A percentile compares a stretch with the other conserved stretches of the same genome.
Evolutionary conservation across 345 rosid genomes (phyloP).

Genomic region (Pistacia vera): DNA sequence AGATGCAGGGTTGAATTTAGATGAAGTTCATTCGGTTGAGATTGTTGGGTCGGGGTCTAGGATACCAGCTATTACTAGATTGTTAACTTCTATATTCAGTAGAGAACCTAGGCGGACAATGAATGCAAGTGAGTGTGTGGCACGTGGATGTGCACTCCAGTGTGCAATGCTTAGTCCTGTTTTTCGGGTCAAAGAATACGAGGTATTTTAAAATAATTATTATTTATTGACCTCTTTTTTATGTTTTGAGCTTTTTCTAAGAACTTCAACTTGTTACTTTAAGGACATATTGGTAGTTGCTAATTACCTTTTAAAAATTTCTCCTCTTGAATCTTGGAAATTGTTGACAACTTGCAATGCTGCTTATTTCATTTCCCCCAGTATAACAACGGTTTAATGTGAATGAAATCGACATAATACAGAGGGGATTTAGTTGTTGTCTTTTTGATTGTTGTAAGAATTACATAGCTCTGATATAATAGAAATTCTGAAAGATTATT

Average conservation of each 20-base stretch:
- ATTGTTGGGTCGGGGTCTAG: constrained; percentile 71
- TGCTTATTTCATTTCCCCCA: neutral
- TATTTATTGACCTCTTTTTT: neutral
- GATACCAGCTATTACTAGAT: constrained; percentile 52
- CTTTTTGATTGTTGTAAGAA: neutral
- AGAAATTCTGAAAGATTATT: neutral
- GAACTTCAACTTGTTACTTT: neutral
- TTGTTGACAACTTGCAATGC: neutral
- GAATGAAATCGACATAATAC: neutral
- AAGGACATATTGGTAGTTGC: neutral
- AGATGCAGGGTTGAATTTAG: constrained; percentile 43
- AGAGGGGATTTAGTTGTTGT: neutral
- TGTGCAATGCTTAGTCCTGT: constrained; percentile 69
- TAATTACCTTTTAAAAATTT: neutral
- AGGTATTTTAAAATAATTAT: constrained; percentile 35
- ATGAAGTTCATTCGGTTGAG: constrained; percentile 53
- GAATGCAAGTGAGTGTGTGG: constrained; percentile 68
- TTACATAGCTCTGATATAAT: neutral
- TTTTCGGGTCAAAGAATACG: constrained; percentile 62
- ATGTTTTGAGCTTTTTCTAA: neutral
- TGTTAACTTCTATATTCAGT: constrained; percentile 47
- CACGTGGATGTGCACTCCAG: constrained; percentile 70
- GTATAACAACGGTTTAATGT: neutral
- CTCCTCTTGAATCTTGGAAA: neutral
- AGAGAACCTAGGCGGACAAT: constrained; percentile 57